Base-by-base conservation (phyloP, 2,329 filamentous ascomycete species). In the Drechslerella stenobrocha region DNA sequence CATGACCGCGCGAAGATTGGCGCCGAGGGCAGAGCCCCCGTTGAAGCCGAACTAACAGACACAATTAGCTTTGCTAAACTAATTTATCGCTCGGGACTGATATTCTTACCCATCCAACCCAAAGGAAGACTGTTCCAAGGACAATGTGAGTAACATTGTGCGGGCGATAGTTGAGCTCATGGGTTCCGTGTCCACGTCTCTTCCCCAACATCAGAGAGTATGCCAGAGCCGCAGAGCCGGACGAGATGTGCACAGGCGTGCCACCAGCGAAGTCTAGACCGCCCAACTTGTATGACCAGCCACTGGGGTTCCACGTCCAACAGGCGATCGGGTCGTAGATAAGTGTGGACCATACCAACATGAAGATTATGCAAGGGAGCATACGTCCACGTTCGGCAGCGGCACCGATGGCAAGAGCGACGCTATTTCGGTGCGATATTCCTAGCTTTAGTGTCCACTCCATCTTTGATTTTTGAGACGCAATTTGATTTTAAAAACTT, bases 141-240 rank as follows among this genome's bases (percentile, higher is more conserved):
- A 95, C 89, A 72, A 96, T 90, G 76, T 95, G 89, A 2, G 90
- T 93, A 46, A 95, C 89, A 73, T 95, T 95, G 79, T 96, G 90
- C 7, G 90, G 90, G 51, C 90, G 87, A 77, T 92, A 95, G 79
- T 95, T 95, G 73, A 95, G 81, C 76, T 92, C 89, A 75, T 90
- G 87, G 24, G 89, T 95, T 50, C 89, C 88, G 75, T 95, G 89
- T 20, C 90, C 90, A 69, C 86, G 82, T 70, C 89, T 83, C 78
- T 91, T 93, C 74, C 90, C 90, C 59, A 96, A 83, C 85, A 95
- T 91, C 79, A 95, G 85, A 28, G 88, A 92, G 79, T 95, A 96
- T 34, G 90, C 90, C 61, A 96, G 82, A 8, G 90, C 90, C 15
- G 90, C 89, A 44, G 83, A 83, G 51, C 90, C 90, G 1, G 89